Conservation (phyloP, 2,329 filamentous ascomycete species). For the Periconia sp. region DNA sequence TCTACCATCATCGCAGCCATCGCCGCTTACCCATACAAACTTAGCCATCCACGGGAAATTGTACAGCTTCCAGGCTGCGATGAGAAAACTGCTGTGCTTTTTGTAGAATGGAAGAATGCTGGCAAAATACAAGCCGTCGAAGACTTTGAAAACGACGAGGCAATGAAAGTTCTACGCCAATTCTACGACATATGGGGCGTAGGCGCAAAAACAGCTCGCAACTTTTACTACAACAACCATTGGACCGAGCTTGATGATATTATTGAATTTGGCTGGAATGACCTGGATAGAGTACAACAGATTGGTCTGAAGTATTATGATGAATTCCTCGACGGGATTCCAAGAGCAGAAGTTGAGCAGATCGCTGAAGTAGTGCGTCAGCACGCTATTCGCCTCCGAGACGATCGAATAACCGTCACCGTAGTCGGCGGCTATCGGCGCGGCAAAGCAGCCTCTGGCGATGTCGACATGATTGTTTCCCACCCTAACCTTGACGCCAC, state of each 20-base stretch:
- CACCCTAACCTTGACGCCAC: slow-evolving; percentile 76
- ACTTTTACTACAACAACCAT: slow-evolving; percentile 77
- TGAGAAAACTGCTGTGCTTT: slow-evolving; percentile 77
- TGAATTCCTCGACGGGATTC: slow-evolving; percentile 76
- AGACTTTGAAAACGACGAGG: slow-evolving; percentile 68
- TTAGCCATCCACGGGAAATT: slow-evolving; percentile 55
- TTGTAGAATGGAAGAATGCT: slow-evolving; percentile 72
- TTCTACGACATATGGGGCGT: slow-evolving; percentile 96
- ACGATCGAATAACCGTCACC: slow-evolving; percentile 60
- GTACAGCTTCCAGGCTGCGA: slow-evolving; percentile 77
- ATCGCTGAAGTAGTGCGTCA: slow-evolving; percentile 69
- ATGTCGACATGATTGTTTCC: slow-evolving; percentile 85
- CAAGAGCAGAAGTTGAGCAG: slow-evolving; percentile 72
- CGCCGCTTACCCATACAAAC: slow-evolving; percentile 74
- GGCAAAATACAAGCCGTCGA: slow-evolving; percentile 68
- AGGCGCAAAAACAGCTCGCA: slow-evolving; percentile 76
- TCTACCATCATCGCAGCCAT: slow-evolving; percentile 84
- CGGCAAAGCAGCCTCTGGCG: slow-evolving; percentile 74
- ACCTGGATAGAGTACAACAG: slow-evolving; percentile 80
- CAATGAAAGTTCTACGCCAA: slow-evolving; percentile 66
- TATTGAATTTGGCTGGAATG: slow-evolving; percentile 79
- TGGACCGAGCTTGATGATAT: slow-evolving; percentile 89
- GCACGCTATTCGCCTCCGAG: slow-evolving; percentile 70
- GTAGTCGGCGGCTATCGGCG: slow-evolving; percentile 84
- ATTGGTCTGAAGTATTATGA: slow-evolving; percentile 95